Evolutionary conservation across 768 basidiomycete genomes (phyloP).

Genomic region (Trametes cubensis): DNA sequence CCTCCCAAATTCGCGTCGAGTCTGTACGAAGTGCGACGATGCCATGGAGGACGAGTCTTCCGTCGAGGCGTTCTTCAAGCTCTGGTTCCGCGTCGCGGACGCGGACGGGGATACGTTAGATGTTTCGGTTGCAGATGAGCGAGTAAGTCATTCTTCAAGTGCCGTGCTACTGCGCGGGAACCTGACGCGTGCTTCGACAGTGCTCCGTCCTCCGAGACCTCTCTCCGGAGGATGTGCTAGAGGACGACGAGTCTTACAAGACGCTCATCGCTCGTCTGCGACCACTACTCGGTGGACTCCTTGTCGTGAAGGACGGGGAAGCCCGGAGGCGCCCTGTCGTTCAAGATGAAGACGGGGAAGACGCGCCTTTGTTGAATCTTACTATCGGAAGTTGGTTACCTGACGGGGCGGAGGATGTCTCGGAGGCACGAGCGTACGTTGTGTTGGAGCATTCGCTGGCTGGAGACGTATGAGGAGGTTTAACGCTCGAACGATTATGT

Average conservation of each 20-base stretch:
- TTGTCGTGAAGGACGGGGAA: constrained; percentile 40
- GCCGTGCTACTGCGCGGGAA: background rate
- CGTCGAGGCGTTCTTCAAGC: constrained; percentile 48
- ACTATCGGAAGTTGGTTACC: constrained; percentile 22
- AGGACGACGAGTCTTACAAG: constrained; percentile 41
- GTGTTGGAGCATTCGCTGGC: constrained; percentile 14
- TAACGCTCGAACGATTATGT: background rate
- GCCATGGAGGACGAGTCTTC: constrained; percentile 42
- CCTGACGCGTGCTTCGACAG: constrained; percentile 25
- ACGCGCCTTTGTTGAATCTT: constrained; percentile 17
- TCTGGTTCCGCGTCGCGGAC: constrained; percentile 58
- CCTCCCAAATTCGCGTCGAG: constrained; percentile 41
- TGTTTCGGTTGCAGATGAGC: constrained; percentile 54
- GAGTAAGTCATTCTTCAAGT: constrained; percentile 32
- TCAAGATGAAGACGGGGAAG: background rate
- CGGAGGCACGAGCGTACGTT: constrained; percentile 14
- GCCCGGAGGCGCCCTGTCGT: constrained; percentile 9
- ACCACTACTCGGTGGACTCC: constrained; percentile 52
- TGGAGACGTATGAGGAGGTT: background rate
- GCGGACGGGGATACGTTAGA: constrained; percentile 44
- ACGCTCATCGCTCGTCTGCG: constrained; percentile 45
- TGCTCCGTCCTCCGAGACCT: constrained; percentile 46
- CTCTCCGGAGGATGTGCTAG: constrained; percentile 44
- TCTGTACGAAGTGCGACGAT: constrained; percentile 56
- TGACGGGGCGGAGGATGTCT: constrained; percentile 4